Evolutionary conservation across 73 alveolate genomes (phyloP), one percentile per base, ranked within the genome.

Genomic region (Paramecium primaurelia): DNA sequence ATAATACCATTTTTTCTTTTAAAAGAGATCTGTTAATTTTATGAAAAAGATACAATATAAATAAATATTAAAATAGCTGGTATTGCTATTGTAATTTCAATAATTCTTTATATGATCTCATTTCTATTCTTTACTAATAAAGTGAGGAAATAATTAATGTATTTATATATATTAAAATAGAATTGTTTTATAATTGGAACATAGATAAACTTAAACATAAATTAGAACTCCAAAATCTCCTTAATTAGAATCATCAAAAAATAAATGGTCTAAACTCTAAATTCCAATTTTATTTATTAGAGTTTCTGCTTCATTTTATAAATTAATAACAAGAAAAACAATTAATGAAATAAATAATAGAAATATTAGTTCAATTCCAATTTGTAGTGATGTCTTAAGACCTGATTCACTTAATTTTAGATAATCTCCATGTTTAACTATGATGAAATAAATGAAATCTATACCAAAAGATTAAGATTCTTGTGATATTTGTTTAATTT

Each of bases 391-490:
- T 42, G 71, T 49, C 20, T 25, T 32, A 20, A 80, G 91, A 26
- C 91, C 91, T 25, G 91, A 80, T 14, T 80, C 91, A 20, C 45
- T 42, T n/a, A 47, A 80, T 26, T 64, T 64, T 64, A 28, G 22
- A 28, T 80, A 80, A 26, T 80, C 91, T 42, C 91, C 91, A 0
- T 80, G 91, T 36, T 26, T 42, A 26, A 80, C 91, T 1, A 80
- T 73, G 58, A 37, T 80, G 18, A 80, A 22, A 80, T 80, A 80
- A 47, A 32, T 40, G 1, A 80, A 49, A 47, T 80, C 71, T 1
- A 45, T 28, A 10, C 58, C 44, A 44, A 45, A 47, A 26, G 73
- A 80, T 32, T 45, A 80, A 80, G 44, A 80, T 16, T 80, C 91
- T 3, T 18, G 18, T 42, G 91, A 80, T 25, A 44, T 28, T 42